phyloP scores from a whole-genome alignment of 106 monocot genomes.

The Gastrodia elata region DNA sequence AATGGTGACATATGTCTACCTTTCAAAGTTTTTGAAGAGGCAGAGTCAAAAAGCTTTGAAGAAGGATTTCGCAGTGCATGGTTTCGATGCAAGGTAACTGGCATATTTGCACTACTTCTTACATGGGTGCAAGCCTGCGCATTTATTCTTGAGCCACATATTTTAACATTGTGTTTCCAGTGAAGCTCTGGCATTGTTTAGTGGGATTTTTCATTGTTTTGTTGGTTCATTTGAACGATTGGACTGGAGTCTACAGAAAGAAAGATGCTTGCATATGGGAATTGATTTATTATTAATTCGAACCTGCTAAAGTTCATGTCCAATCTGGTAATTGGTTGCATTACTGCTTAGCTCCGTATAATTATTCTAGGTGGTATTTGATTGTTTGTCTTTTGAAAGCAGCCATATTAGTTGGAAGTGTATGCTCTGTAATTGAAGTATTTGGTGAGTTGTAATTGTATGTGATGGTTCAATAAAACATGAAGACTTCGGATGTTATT shows the following conservation, averaged over 20 bases:
- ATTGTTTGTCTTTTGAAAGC: not conserved
- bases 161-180: not conserved
- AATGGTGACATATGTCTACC: slow-evolving; percentile 13
- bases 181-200: not conserved
- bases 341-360: not conserved
- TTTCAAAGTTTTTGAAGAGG: slow-evolving; percentile 45
- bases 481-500: not conserved
- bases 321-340: not conserved
- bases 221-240: not conserved
- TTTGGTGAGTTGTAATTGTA: not conserved
- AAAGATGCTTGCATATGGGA: not conserved
- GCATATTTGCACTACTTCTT: slow-evolving; percentile 1
- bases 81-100: slow-evolving; percentile 67
- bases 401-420: not conserved
- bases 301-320: not conserved
- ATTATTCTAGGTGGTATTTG: not conserved
- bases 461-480: not conserved
- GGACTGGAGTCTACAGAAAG: not conserved
- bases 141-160: not conserved
- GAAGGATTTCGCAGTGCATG: slow-evolving; percentile 59
- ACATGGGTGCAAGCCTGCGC: not conserved
- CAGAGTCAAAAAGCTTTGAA: slow-evolving; percentile 38
- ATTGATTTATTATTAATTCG: not conserved
- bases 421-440: not conserved
- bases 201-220: not conserved